Percentiles rank a stretch among this genome's conserved stretches.
Evolutionary conservation across 495 filamentous ascomycete species (phyloP).

Genomic region (Parmelia sp.): DNA sequence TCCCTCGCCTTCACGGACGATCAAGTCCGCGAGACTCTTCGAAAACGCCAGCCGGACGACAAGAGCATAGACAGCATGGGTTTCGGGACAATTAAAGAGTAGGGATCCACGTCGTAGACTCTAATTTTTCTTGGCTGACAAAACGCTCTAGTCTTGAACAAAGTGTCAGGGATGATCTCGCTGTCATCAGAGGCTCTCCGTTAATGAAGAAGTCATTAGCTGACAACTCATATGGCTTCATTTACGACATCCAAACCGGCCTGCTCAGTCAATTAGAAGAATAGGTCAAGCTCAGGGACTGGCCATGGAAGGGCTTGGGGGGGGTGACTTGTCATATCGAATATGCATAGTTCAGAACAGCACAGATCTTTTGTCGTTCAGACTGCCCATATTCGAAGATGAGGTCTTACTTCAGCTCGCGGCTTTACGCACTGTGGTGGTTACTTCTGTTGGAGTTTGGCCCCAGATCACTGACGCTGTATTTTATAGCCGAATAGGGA

Average conservation of each 20-base stretch:
- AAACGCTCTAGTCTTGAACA: slow-evolving; percentile 19
- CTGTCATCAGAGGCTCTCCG: slow-evolving; percentile 23
- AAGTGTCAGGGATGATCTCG: slow-evolving; percentile 30
- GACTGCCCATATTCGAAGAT: no score
- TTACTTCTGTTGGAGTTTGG: no score
- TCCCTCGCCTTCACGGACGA: slow-evolving; percentile 15
- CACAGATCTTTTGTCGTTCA: no score
- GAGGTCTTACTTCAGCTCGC: no score
- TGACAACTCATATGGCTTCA: slow-evolving; percentile 24
- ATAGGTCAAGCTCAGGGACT: not conserved
- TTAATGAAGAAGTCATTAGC: slow-evolving; percentile 27
- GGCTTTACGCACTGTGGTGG: no score
- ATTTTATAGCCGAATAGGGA: no score
- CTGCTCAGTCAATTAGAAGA: slow-evolving; percentile 14
- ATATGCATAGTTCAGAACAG: no score
- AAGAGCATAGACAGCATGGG: slow-evolving; percentile 15
- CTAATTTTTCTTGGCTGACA: not conserved
- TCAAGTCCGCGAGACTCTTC: slow-evolving; percentile 13
- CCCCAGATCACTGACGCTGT: no score
- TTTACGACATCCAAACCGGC: slow-evolving; percentile 36
- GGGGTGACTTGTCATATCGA: no score
- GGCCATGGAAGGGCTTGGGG: no score
- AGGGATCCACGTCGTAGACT: no score
- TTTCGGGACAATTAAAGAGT: slow-evolving; percentile 20
- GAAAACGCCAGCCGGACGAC: not conserved